A percentile compares a stretch with the other conserved stretches of the same genome.
phyloP scores from a whole-genome alignment of 169 alveolate genomes.

The Plasmodium inui region DNA sequence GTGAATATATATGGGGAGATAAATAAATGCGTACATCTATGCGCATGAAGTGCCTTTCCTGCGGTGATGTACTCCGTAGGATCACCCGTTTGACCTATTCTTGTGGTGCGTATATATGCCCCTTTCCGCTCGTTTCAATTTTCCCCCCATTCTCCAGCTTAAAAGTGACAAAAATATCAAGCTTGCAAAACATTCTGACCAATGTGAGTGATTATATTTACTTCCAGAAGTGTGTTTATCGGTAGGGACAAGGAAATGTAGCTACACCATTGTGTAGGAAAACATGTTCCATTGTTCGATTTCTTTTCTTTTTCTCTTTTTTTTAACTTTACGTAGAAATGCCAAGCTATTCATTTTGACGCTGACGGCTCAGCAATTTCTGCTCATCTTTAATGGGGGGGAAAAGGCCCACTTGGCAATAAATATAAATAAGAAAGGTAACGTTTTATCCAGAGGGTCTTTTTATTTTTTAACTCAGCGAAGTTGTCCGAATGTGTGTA shows the following conservation, averaged over 20 bases:
- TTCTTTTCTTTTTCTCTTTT: not conserved
- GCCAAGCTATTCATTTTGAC: constrained; percentile 30
- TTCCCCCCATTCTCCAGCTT: constrained; percentile 18
- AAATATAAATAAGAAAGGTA: constrained; percentile 56
- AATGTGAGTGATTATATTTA: constrained; percentile 36
- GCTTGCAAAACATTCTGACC: constrained; percentile 38
- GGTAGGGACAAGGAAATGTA: constrained; percentile 4
- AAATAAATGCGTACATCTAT: not conserved
- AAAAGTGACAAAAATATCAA: constrained; percentile 11
- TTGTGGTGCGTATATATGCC: not conserved
- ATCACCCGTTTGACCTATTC: not conserved
- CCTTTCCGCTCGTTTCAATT: not conserved
- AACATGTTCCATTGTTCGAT: not conserved
- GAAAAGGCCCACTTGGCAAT: constrained; percentile 52
- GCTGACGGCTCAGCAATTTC: constrained; percentile 45
- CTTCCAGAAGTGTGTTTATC: constrained; percentile 22
- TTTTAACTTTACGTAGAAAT: constrained; percentile 33
- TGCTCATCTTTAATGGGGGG: constrained; percentile 32
- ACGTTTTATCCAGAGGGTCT: not conserved
- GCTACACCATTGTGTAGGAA: not conserved
- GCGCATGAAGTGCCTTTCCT: not conserved
- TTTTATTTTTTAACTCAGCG: not conserved
- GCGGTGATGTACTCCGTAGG: not conserved
- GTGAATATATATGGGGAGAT: not conserved
- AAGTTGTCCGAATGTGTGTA: not conserved